phyloP scores from a whole-genome alignment of 495 filamentous ascomycete species.

The Tuber brumale region DNA sequence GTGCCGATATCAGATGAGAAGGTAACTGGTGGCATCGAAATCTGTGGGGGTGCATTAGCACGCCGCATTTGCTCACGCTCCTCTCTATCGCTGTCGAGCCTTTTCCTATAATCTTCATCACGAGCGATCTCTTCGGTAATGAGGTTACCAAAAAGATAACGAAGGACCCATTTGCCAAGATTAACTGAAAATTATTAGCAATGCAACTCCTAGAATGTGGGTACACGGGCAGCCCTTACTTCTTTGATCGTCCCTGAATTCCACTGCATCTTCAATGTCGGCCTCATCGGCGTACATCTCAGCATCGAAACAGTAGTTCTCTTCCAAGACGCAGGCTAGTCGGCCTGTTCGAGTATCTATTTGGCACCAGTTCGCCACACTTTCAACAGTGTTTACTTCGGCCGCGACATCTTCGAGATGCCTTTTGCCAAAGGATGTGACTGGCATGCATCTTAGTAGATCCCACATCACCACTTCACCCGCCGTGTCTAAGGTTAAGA shows the following conservation, averaged over 20 bases:
- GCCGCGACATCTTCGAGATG: conserved; percentile 87
- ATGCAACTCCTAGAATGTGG: not conserved
- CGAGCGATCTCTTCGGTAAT: conserved; percentile 82
- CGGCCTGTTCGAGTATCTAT: conserved; percentile 89
- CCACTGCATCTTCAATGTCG: conserved; percentile 60
- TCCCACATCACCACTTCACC: conserved; percentile 98
- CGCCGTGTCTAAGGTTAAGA: conserved; percentile 86
- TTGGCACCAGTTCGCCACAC: conserved; percentile 87
- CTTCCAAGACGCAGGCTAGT: conserved; percentile 82
- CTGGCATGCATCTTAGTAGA: conserved; percentile 73
- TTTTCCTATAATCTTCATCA: conserved; percentile 64
- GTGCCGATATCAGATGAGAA: conserved; percentile 46
- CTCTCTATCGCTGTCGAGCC: conserved; percentile 56
- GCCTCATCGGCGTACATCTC: conserved; percentile 94
- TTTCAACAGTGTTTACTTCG: conserved; percentile 80
- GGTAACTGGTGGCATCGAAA: conserved; percentile 59
- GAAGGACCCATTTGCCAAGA: conserved; percentile 91
- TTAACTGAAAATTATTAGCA: conserved; percentile 57
- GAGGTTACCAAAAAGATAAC: conserved; percentile 83
- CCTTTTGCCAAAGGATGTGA: conserved; percentile 82
- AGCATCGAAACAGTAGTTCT: conserved; percentile 94
- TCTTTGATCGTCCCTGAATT: conserved; percentile 89
- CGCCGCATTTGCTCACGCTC: conserved; percentile 52
- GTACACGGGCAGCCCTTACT: conserved; percentile 52
- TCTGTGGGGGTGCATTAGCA: conserved; percentile 56